Base-by-base conservation (phyloP, 345 rosid species). In the Eucalyptus brandiana region DNA sequence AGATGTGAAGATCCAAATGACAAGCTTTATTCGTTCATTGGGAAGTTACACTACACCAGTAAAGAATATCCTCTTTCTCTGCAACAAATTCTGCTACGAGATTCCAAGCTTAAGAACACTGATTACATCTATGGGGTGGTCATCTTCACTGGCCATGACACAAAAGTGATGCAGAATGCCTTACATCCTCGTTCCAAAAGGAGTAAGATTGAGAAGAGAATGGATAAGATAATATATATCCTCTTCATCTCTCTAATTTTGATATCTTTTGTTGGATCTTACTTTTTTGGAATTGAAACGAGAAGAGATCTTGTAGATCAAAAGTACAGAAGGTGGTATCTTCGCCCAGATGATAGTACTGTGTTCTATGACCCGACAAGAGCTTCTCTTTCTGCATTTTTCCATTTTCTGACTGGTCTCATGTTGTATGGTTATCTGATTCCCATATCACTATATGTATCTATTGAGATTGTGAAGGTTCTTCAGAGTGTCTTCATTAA, bases 121-220 rank as follows among this genome's bases (percentile, higher is more conserved):
- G 98, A 95, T 12, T 93, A 91, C 56, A 13, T 96, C 13, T 88
- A 93, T 47, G 99, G 99, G 4, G 98, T 94, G 28, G 98, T 95
- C 89, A 91, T 97, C 89, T 96, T 97, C 90, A 97, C 99, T 2
- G 99, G 99, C 32, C 99, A 97, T 80, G 99, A 97, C 67, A 93
- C 99, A 4, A 97, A 97, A 93, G 98, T 97, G 91, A 97, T 97
- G 98, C 98, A 96, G 95, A 97, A 97, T 91, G 95, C 98, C 60
- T 93, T 91, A 9, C 92, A 95, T 88, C 98, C 99, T 53, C 99
- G 96, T 92, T 97, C 98, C 28, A 97, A 97, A 90, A 96, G 99
- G 94, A 97, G 97, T 86, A 95, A 93, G 93, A 94, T 97, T 51
- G 99, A 97, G 94, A 95, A 89, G 87, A 97, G 91, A 93, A 97